Evolutionary conservation across 2,329 filamentous ascomycete species (phyloP).

Genomic region (Alternaria incomplexa): DNA sequence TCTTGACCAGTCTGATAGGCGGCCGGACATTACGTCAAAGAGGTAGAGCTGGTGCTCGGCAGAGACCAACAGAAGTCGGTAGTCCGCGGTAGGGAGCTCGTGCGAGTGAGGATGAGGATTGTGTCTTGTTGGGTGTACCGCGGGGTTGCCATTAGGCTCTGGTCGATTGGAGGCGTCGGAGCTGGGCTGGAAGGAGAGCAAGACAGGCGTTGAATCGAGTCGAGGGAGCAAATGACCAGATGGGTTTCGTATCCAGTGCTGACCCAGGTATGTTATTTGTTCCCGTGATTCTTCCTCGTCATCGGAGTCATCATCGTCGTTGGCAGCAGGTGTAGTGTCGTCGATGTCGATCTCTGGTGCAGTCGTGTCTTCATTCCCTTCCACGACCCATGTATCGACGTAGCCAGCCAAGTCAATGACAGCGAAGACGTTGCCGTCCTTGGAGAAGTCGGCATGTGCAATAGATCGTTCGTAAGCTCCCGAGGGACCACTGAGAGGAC

Average conservation of each 20-base stretch:
- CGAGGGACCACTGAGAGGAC: slow-evolving; percentile 66
- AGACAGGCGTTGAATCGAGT: slow-evolving; percentile 53
- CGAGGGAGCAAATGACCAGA: slow-evolving; percentile 59
- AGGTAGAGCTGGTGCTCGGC: slow-evolving; percentile 73
- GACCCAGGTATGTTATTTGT: slow-evolving; percentile 60
- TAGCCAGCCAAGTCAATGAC: slow-evolving; percentile 82
- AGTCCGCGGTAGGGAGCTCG: slow-evolving; percentile 60
- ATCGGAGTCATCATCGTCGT: slow-evolving; percentile 44
- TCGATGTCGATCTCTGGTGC: slow-evolving; percentile 50
- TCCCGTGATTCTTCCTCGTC: slow-evolving; percentile 57
- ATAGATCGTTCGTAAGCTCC: slow-evolving; percentile 80
- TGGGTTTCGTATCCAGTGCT: slow-evolving; percentile 79
- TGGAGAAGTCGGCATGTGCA: slow-evolving; percentile 76
- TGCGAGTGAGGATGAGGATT: slow-evolving; percentile 63
- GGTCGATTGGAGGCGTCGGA: slow-evolving; percentile 22
- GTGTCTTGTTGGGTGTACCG: slow-evolving; percentile 57
- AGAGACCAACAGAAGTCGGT: slow-evolving; percentile 66
- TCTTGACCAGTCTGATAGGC: slow-evolving; percentile 83
- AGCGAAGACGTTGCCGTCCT: slow-evolving; percentile 79
- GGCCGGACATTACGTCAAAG: slow-evolving; percentile 78
- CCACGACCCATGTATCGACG: slow-evolving; percentile 84
- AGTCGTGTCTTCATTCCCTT: slow-evolving; percentile 60
- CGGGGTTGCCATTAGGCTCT: slow-evolving; percentile 54
- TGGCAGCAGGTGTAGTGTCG: slow-evolving; percentile 37
- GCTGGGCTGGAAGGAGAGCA: slow-evolving; percentile 55